Percentiles rank a stretch among this genome's conserved stretches.
These are phyloP conservation scores for Eremomyces bilateralis DNA, from an alignment of 495 filamentous ascomycete genomes.

Conservation along the genomic window DNA sequence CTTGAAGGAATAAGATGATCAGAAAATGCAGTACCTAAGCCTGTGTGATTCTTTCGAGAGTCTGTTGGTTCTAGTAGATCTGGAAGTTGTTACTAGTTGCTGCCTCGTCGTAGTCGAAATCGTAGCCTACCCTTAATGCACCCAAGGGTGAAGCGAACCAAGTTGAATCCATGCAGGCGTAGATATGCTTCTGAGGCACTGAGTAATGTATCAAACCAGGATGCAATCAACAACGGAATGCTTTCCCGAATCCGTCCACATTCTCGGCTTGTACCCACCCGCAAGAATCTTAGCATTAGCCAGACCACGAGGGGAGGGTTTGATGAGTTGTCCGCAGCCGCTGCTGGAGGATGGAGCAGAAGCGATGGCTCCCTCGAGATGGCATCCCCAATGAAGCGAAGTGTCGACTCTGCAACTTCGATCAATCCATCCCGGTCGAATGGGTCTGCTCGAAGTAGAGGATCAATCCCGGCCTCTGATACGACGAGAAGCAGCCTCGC, in stretches of 20 bases:
- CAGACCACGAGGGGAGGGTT: slow-evolving; percentile 52
- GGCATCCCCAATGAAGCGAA: slow-evolving; percentile 49
- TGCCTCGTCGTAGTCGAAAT: too few species aligned
- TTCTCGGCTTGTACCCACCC: too few species aligned
- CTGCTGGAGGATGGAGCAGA: slow-evolving; percentile 31
- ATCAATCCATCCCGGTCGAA: slow-evolving; percentile 33
- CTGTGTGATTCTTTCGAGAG: too few species aligned
- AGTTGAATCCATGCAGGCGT: too few species aligned
- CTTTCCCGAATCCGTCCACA: too few species aligned
- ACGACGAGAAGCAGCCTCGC: slow-evolving; percentile 69
- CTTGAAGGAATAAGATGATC: neutral
- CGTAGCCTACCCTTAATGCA: too few species aligned
- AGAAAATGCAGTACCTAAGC: slow-evolving; percentile 3
- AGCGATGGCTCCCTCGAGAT: slow-evolving; percentile 54
- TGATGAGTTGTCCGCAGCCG: slow-evolving; percentile 18
- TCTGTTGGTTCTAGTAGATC: too few species aligned
- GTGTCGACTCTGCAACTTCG: slow-evolving; percentile 35
- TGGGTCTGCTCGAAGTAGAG: slow-evolving; percentile 34
- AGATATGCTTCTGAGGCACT: too few species aligned
- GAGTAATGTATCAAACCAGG: too few species aligned
- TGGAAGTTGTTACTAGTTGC: too few species aligned
- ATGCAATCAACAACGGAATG: too few species aligned
- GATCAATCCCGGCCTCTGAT: slow-evolving; percentile 56
- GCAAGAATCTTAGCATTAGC: slow-evolving; percentile 44
- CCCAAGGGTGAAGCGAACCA: too few species aligned